Percentiles rank a stretch among this genome's conserved stretches.
These are phyloP conservation scores for Yueomyces sinensis DNA, from an alignment of 805 yeast genomes.

Conservation along the genomic window DNA sequence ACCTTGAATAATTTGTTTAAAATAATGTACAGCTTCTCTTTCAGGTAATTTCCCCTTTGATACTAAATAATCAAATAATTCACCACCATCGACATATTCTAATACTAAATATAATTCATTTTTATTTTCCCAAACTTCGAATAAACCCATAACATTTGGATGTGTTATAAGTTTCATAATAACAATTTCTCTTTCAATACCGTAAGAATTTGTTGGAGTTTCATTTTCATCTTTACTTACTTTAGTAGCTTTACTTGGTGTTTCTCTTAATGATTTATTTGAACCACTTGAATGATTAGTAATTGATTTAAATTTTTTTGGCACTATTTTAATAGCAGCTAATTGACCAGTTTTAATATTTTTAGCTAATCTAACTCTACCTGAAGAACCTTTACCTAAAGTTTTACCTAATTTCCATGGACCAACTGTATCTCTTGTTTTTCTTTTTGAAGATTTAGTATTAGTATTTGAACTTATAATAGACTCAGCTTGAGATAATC, in stretches of 20 bases:
- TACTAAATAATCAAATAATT: constrained; percentile 61
- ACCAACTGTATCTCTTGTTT: constrained; percentile 39
- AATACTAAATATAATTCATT: constrained; percentile 71
- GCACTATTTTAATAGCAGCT: constrained; percentile 76
- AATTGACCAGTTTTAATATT: constrained; percentile 56
- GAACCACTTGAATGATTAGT: constrained; percentile 18
- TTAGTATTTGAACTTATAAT: constrained; percentile 8
- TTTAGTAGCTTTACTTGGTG: constrained; percentile 5
- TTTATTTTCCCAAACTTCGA: constrained; percentile 97
- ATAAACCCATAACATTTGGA: constrained; percentile 82
- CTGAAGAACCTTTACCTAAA: constrained; percentile 73
- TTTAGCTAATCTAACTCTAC: constrained; percentile 64
- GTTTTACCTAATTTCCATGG: constrained; percentile 78
- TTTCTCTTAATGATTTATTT: constrained; percentile 2
- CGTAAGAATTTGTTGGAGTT: constrained; percentile 45
- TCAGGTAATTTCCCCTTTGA: constrained; percentile 57
- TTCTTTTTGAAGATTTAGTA: constrained; percentile 20
- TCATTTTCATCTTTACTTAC: constrained; percentile 6
- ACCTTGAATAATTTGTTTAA: constrained; percentile 65
- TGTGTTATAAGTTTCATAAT: constrained; percentile 93
- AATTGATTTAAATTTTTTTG: constrained; percentile 33
- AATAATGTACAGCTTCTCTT: constrained; percentile 61
- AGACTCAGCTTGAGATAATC: constrained; percentile 22
- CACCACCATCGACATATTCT: constrained; percentile 85
- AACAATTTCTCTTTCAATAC: constrained; percentile 93